A percentile compares a stretch with the other conserved stretches of the same genome.
These are phyloP conservation scores for Saccharomyces hybrid DNA, from an alignment of 1,139 yeast species.

Conservation along the genomic window DNA sequence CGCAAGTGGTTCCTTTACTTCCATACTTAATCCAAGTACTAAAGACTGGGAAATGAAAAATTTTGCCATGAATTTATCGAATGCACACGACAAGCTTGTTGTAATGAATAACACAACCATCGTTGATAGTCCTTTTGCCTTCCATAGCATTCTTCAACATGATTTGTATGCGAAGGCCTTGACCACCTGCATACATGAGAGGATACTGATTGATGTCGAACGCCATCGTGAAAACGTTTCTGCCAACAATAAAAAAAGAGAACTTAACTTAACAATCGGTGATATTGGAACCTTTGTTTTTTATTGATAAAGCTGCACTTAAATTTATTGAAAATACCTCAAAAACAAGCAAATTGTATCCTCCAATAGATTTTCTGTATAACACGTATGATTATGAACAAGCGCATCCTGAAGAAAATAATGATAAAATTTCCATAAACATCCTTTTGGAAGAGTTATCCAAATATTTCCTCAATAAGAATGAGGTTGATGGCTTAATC, in stretches of 20 bases:
- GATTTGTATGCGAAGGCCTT: constrained; percentile 13
- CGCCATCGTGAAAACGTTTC: background rate
- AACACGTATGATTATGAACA: background rate
- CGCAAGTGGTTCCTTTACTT: background rate
- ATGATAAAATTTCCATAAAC: constrained; percentile 5
- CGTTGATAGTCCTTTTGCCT: constrained; percentile 13
- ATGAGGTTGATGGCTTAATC: constrained; percentile 9
- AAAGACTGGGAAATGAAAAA: constrained; percentile 2
- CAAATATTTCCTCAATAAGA: background rate
- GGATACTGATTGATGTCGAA: constrained; percentile 6
- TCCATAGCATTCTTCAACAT: constrained; percentile 12
- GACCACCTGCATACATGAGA: constrained; percentile 16
- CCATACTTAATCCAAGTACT: background rate
- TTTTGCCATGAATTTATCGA: constrained; percentile 9
- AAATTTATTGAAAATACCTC: background rate
- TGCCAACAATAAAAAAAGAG: background rate
- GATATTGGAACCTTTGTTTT: constrained; percentile 2
- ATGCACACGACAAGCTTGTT: constrained; percentile 13
- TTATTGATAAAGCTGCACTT: constrained; percentile 5
- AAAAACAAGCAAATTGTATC: background rate
- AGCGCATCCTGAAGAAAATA: constrained; percentile 8
- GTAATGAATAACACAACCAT: constrained; percentile 13
- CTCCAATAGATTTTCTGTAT: background rate
- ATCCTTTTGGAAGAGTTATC: background rate
- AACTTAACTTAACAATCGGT: background rate